Percentiles rank a stretch among this genome's conserved stretches.
These are phyloP conservation scores for Oenanthe javanica DNA, from an alignment of 140 eudicot genomes.

Conservation along the genomic window DNA sequence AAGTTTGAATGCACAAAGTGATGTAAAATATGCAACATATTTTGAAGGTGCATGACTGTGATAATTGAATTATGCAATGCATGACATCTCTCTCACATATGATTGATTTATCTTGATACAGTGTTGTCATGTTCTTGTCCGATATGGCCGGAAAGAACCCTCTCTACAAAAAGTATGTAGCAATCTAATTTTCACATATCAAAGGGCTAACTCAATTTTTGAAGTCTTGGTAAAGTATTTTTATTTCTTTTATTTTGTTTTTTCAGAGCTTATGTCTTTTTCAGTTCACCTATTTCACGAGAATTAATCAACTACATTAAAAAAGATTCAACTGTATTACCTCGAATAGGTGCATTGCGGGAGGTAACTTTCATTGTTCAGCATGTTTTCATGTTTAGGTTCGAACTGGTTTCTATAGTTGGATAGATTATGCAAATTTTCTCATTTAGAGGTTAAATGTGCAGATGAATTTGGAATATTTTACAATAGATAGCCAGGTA, in stretches of 20 bases:
- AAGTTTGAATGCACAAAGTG: not conserved
- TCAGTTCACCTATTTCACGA: slow-evolving; percentile 72
- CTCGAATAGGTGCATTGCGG: slow-evolving; percentile 87
- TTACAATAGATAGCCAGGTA: slow-evolving; percentile 96
- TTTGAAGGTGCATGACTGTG: not conserved
- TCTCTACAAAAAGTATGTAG: slow-evolving; percentile 75
- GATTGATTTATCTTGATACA: slow-evolving; percentile 34
- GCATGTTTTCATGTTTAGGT: not conserved
- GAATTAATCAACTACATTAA: slow-evolving; percentile 72
- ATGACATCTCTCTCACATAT: slow-evolving; percentile 6
- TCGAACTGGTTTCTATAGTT: not conserved
- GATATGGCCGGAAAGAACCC: slow-evolving; percentile 92
- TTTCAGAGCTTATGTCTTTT: slow-evolving; percentile 79
- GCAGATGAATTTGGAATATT: slow-evolving; percentile 98
- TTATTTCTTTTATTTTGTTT: slow-evolving; percentile 8
- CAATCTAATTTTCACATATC: not conserved
- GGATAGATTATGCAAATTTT: not conserved
- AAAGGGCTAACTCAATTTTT: not conserved
- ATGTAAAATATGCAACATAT: not conserved
- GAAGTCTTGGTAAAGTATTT: not conserved
- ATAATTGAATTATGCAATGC: not conserved
- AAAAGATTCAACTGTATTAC: slow-evolving; percentile 54
- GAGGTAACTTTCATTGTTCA: slow-evolving; percentile 40
- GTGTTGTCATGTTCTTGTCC: slow-evolving; percentile 60
- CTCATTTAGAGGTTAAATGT: slow-evolving; percentile 18